Evolutionary conservation across 208 protist genomes (phyloP).

Genomic region (Borovskyia barvae): DNA sequence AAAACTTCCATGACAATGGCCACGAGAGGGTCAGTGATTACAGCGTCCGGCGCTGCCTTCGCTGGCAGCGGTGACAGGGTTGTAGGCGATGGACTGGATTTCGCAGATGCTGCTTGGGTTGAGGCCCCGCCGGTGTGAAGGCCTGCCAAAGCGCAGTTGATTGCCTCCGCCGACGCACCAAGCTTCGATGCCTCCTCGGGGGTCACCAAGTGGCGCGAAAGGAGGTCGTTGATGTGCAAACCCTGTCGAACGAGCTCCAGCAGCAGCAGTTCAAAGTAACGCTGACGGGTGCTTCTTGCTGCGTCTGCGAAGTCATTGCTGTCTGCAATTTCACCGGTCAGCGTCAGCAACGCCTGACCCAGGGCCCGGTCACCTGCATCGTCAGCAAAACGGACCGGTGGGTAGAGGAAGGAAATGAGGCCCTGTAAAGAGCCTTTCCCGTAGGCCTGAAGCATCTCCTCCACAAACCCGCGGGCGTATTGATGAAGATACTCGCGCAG

Average conservation of each 20-base stretch:
- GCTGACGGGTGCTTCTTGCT: slow-evolving; percentile 34
- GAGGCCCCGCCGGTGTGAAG: slow-evolving; percentile 3
- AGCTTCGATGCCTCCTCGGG: slow-evolving; percentile 54
- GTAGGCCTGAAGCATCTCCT: slow-evolving; percentile 30
- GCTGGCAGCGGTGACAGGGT: background rate
- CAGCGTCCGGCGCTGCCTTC: background rate
- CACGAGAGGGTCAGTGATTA: slow-evolving; percentile 48
- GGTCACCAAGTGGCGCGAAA: slow-evolving; percentile 60
- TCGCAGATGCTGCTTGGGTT: background rate
- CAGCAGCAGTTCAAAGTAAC: slow-evolving; percentile 75
- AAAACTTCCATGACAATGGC: slow-evolving; percentile 83
- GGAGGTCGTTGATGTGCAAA: slow-evolving; percentile 64
- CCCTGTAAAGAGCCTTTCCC: slow-evolving; percentile 15
- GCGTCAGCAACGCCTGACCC: slow-evolving; percentile 49
- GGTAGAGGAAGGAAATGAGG: slow-evolving; percentile 36
- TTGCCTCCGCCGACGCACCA: slow-evolving; percentile 65
- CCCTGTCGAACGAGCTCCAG: slow-evolving; percentile 77
- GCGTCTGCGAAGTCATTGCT: slow-evolving; percentile 77
- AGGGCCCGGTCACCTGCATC: slow-evolving; percentile 34
- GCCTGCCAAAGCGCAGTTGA: slow-evolving; percentile 44
- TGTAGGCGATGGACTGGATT: background rate
- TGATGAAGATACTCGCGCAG: slow-evolving; percentile 43
- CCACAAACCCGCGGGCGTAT: slow-evolving; percentile 45
- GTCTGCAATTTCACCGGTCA: slow-evolving; percentile 54
- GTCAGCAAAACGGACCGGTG: slow-evolving; percentile 14